Evolutionary conservation across 106 monocot species (phyloP).

Genomic region (Gastrodia elata): DNA sequence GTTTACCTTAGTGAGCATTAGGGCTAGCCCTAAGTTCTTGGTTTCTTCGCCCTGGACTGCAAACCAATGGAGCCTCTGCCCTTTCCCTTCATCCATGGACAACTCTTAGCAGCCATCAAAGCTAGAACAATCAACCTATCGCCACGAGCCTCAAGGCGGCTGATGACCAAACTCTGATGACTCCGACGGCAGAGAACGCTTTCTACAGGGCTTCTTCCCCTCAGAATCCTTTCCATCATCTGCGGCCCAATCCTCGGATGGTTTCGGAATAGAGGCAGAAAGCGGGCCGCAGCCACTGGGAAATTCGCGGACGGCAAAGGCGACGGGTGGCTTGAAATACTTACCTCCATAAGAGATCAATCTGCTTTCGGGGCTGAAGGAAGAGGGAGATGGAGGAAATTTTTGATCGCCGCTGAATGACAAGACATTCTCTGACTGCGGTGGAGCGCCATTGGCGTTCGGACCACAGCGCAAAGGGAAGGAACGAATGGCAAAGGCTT

Average conservation of each 20-base stretch:
- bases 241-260: background rate
- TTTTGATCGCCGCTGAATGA: background rate
- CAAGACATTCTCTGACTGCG: no score
- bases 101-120: slow-evolving; percentile 3
- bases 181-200: background rate
- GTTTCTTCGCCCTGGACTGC: background rate
- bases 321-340: background rate
- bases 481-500: slow-evolving; percentile 1
- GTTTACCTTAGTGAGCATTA: background rate
- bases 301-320: slow-evolving; percentile 1
- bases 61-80: background rate
- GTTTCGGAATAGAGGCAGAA: background rate
- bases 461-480: slow-evolving; percentile 1
- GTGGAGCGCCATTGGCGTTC: background rate
- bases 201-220: background rate
- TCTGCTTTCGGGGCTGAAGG: background rate
- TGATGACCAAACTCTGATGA: no score
- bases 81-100: slow-evolving; percentile 9
- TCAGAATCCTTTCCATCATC: background rate
- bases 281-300: slow-evolving; percentile 7
- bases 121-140: slow-evolving; percentile 3
- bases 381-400: background rate
- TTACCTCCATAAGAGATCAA: background rate
- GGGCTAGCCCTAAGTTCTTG: background rate
- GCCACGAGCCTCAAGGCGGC: background rate